Evolutionary conservation across 1,139 yeast genomes (phyloP).

Genomic region (Suhomyces bribrorum): DNA sequence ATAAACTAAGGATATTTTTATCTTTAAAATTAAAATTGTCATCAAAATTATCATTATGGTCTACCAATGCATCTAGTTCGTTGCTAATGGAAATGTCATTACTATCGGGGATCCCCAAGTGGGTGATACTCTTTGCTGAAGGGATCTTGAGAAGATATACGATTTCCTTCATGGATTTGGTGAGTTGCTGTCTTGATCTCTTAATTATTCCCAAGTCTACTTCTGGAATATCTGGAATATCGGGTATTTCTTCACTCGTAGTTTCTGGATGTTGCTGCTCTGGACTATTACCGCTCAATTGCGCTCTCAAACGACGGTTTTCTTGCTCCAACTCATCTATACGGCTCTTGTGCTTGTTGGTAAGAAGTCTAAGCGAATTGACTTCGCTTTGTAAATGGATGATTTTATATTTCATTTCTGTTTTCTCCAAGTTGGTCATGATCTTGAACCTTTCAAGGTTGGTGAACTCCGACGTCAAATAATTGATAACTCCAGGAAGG

Average conservation of each 20-base stretch:
- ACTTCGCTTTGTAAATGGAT: conserved; percentile 57
- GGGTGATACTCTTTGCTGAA: conserved; percentile 21
- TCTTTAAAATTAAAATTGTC: conserved; percentile 15
- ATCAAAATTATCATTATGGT: conserved; percentile 13
- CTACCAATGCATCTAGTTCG: conserved; percentile 19
- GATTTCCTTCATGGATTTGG: conserved; percentile 46
- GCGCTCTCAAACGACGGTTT: conserved; percentile 8
- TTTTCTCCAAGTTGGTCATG: conserved; percentile 55
- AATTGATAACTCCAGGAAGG: conserved; percentile 65
- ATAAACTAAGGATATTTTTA: conserved; percentile 12
- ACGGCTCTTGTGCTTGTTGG: conserved; percentile 35
- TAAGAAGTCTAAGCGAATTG: conserved; percentile 42
- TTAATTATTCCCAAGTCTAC: conserved; percentile 43
- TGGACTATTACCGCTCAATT: conserved; percentile 4
- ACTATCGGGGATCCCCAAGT: conserved; percentile 23
- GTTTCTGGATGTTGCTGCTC: not conserved
- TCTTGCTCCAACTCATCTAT: conserved; percentile 35
- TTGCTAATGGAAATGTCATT: conserved; percentile 11
- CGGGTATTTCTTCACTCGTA: not conserved
- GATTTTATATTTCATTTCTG: conserved; percentile 57
- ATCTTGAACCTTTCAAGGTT: conserved; percentile 58
- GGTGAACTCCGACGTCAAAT: conserved; percentile 61
- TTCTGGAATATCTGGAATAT: conserved; percentile 32
- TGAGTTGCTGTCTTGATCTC: conserved; percentile 40
- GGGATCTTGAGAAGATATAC: conserved; percentile 44